These are phyloP conservation scores for Pichia sp. DNA, from an alignment of 1,139 yeast species.

Conservation along the genomic window DNA sequence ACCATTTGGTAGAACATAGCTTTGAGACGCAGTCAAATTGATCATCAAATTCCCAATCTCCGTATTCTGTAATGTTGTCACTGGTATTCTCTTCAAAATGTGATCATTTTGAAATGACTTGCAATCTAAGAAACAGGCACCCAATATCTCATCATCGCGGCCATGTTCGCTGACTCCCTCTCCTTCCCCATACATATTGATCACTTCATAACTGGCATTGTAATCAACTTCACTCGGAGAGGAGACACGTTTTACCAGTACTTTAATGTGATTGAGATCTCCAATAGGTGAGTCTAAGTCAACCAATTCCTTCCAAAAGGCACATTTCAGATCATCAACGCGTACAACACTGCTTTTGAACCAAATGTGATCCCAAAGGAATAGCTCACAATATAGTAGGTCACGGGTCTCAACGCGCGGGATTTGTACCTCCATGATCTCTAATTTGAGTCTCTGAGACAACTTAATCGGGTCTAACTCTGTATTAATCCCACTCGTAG, in stretches of 20 bases:
- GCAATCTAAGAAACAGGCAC: conserved; percentile 31
- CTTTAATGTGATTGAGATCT: conserved; percentile 42
- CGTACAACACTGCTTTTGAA: conserved; percentile 58
- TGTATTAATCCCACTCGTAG: conserved; percentile 7
- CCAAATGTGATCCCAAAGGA: conserved; percentile 65
- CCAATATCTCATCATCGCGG: neutral
- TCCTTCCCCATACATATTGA: conserved; percentile 55
- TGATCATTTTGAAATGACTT: conserved; percentile 1
- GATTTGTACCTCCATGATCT: neutral
- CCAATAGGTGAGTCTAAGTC: conserved; percentile 49
- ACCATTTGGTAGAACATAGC: conserved; percentile 52
- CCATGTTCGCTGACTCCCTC: neutral
- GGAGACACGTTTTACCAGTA: conserved; percentile 39
- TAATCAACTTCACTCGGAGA: conserved; percentile 15
- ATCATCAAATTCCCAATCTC: conserved; percentile 54
- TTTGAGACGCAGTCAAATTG: conserved; percentile 46
- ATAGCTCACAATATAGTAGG: conserved; percentile 49
- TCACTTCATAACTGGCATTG: conserved; percentile 21
- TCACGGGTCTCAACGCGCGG: too few relatives aligned
- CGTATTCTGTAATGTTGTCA: conserved; percentile 24
- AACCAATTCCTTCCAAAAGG: conserved; percentile 66
- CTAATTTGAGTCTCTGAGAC: too few relatives aligned
- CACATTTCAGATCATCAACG: conserved; percentile 37
- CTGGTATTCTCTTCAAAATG: conserved; percentile 22
- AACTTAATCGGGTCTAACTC: conserved; percentile 25